Evolutionary conservation across 352 stramenopile species (phyloP).

Genomic region (Pythium phragmitis): DNA sequence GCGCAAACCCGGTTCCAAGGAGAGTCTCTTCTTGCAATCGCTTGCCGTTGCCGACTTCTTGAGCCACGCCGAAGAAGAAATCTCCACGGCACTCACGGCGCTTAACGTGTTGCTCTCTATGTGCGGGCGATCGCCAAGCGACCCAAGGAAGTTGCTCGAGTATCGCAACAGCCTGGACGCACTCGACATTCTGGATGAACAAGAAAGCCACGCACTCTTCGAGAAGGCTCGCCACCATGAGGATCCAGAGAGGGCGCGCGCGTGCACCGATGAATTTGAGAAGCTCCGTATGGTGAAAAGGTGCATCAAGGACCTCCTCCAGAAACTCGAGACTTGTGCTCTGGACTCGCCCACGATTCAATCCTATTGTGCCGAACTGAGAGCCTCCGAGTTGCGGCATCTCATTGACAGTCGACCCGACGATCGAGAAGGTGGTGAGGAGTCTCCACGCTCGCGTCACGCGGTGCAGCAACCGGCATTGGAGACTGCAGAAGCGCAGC

Average conservation of each 20-base stretch:
- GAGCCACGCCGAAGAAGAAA: conserved; percentile 69
- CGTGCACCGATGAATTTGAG: conserved; percentile 49
- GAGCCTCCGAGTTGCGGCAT: conserved; percentile 35
- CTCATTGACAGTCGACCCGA: conserved; percentile 22
- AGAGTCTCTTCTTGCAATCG: conserved; percentile 59
- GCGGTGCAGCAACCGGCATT: not conserved
- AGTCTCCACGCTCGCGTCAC: not conserved
- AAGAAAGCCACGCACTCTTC: conserved; percentile 55
- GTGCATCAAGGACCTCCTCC: conserved; percentile 53
- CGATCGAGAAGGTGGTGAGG: not conserved
- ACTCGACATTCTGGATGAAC: conserved; percentile 67
- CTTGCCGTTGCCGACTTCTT: conserved; percentile 71
- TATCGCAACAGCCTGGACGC: conserved; percentile 67
- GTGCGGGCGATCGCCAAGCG: conserved; percentile 50
- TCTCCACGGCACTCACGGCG: conserved; percentile 73
- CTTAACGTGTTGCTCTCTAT: conserved; percentile 74
- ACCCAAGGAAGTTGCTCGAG: conserved; percentile 57
- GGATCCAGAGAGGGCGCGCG: conserved; percentile 27
- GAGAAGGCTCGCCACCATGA: conserved; percentile 36
- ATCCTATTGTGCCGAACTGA: conserved; percentile 46
- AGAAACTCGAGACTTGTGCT: conserved; percentile 48
- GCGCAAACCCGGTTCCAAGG: conserved; percentile 30
- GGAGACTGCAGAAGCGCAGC: not conserved
- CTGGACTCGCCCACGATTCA: conserved; percentile 50
- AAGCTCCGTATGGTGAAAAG: conserved; percentile 54